phyloP scores from a whole-genome alignment of 371 early-diverging fungal genomes.

The Mucor velutinosus region DNA sequence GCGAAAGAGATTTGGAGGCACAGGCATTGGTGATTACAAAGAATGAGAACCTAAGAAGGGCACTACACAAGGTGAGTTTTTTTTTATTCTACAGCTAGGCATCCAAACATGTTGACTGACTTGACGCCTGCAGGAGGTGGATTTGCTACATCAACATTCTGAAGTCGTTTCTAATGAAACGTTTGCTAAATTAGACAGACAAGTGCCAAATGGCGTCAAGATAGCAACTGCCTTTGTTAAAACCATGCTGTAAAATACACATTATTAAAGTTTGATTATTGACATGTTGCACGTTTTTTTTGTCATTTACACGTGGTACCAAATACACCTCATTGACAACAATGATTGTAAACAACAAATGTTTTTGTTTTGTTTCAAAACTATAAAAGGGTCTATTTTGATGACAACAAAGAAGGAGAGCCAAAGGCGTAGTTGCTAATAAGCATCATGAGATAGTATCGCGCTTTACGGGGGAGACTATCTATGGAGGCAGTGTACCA shows the following conservation, averaged over 20 bases:
- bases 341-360: no score
- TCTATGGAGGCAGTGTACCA: no score
- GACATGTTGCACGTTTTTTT: background rate
- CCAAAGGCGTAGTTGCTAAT: no score
- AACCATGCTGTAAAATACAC: slow-evolving; percentile 48
- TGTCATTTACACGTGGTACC: no score
- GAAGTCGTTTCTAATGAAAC: slow-evolving; percentile 41
- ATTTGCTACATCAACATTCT: slow-evolving; percentile 38
- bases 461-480: no score
- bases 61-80: slow-evolving; percentile 60
- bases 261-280: background rate
- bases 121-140: slow-evolving; percentile 41
- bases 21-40: slow-evolving; percentile 77
- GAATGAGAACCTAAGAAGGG: slow-evolving; percentile 55
- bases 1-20: slow-evolving; percentile 89
- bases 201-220: slow-evolving; percentile 52
- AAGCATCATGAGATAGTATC: no score
- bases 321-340: no score
- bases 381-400: no score
- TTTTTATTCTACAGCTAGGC: background rate
- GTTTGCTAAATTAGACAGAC: slow-evolving; percentile 39
- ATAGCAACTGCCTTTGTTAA: slow-evolving; percentile 49
- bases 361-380: no score
- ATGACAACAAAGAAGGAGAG: no score
- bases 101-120: background rate